phyloP scores from a whole-genome alignment of 768 basidiomycete genomes.

The Tricholoma bakamatsutake region DNA sequence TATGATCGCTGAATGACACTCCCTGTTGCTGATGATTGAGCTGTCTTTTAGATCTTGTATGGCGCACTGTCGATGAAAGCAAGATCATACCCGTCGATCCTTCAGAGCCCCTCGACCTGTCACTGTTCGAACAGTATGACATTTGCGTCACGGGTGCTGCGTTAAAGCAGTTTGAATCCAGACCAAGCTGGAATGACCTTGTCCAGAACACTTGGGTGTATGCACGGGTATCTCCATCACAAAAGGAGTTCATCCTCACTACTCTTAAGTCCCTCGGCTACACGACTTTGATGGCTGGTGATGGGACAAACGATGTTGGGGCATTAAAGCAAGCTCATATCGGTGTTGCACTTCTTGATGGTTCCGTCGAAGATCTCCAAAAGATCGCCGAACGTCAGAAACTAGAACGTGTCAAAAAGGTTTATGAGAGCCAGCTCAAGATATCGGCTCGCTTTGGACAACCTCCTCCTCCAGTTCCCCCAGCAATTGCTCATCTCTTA shows the following conservation, averaged over 20 bases:
- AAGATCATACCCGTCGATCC: slow-evolving; percentile 87
- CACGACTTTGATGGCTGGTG: slow-evolving; percentile 95
- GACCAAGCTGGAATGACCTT: slow-evolving; percentile 69
- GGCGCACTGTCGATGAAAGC: slow-evolving; percentile 91
- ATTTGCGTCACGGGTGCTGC: slow-evolving; percentile 96
- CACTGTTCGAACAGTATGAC: slow-evolving; percentile 83
- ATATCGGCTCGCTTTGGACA: slow-evolving; percentile 89
- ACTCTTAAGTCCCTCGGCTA: slow-evolving; percentile 87
- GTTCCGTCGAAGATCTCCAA: slow-evolving; percentile 84
- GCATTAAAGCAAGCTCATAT: slow-evolving; percentile 98
- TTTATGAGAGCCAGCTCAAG: slow-evolving; percentile 93
- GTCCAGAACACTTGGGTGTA: slow-evolving; percentile 98
- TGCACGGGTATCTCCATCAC: slow-evolving; percentile 91
- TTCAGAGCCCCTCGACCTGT: slow-evolving; percentile 64
- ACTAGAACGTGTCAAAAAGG: slow-evolving; percentile 89
- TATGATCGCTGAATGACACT: slow-evolving; percentile 25
- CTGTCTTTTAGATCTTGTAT: slow-evolving; percentile 62
- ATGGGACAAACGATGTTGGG: slow-evolving; percentile 98
- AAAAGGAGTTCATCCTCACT: slow-evolving; percentile 94
- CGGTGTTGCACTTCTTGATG: slow-evolving; percentile 83
- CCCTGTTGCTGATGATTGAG: neutral
- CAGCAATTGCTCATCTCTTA: slow-evolving; percentile 79
- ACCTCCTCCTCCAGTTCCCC: slow-evolving; percentile 89
- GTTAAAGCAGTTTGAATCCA: slow-evolving; percentile 77
- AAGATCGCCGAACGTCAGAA: slow-evolving; percentile 92